Evolutionary conservation across 106 monocot species (phyloP).

Genomic region (Dendrobium chrysotoxum): DNA sequence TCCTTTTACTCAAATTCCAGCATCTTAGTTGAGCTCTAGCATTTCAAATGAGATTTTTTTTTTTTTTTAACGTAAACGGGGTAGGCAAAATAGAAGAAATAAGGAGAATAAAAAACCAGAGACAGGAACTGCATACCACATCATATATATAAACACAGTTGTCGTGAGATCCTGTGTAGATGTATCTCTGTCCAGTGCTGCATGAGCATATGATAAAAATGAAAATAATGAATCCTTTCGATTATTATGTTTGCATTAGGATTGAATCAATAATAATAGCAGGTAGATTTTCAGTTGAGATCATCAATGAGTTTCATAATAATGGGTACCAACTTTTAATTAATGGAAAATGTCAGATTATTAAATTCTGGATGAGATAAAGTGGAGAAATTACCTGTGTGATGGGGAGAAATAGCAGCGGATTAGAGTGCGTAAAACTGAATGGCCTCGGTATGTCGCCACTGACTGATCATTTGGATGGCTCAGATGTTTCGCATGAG

Average conservation of each 20-base stretch:
- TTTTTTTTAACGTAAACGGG: neutral
- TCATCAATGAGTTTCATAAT: neutral
- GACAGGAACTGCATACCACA: slow-evolving; percentile 36
- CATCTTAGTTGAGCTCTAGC: neutral
- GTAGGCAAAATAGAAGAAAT: neutral
- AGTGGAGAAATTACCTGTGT: slow-evolving; percentile 39
- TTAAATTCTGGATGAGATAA: neutral
- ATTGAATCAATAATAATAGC: neutral
- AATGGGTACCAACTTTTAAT: neutral
- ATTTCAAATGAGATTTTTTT: neutral
- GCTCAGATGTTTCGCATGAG: slow-evolving; percentile 26
- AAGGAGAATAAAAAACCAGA: neutral
- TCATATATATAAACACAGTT: slow-evolving; percentile 76
- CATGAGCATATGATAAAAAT: slow-evolving; percentile 9
- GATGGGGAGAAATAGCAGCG: slow-evolving; percentile 94
- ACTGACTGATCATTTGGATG: slow-evolving; percentile 76
- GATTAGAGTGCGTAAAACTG: slow-evolving; percentile 76
- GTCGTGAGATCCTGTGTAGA: slow-evolving; percentile 87
- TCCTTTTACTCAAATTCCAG: neutral
- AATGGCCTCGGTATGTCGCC: slow-evolving; percentile 87
- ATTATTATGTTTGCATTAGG: neutral
- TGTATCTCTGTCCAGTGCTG: slow-evolving; percentile 90
- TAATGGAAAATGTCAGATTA: neutral
- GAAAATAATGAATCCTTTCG: neutral
- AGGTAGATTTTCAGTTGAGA: neutral